Conservation (phyloP, 108 stramenopile genomes). For the Fragilaria radians region DNA sequence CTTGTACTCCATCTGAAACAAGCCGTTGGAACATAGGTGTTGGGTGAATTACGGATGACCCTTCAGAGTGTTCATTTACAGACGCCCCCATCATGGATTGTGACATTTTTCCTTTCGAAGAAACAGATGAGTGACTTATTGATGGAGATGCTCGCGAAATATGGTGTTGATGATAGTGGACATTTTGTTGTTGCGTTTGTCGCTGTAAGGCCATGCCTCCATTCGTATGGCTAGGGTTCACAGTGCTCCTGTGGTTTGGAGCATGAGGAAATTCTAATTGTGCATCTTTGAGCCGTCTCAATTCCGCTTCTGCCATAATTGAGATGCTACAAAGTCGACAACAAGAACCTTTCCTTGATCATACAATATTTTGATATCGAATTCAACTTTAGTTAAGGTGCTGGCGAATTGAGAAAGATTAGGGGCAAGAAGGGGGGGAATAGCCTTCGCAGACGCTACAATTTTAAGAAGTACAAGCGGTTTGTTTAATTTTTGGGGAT, state of each 20-base stretch:
- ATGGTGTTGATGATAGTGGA: background rate
- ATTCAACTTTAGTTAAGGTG: no score
- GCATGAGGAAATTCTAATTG: background rate
- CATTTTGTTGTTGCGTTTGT: background rate
- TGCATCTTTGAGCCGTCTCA: background rate
- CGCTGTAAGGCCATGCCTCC: background rate
- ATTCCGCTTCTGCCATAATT: background rate
- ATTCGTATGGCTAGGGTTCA: background rate
- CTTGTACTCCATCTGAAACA: conserved; percentile 54
- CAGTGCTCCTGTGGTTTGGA: background rate
- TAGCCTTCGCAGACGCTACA: no score
- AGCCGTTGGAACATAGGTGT: conserved; percentile 57
- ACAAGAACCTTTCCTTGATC: no score
- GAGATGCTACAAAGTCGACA: no score
- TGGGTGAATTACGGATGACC: conserved; percentile 18
- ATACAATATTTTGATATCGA: no score
- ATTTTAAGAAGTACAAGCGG: no score
- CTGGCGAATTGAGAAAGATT: no score
- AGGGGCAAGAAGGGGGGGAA: no score
- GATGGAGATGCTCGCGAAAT: background rate
- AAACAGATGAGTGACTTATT: background rate
- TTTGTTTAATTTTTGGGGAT: no score
- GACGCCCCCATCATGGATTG: background rate
- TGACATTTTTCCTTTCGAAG: background rate
- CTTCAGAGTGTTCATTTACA: background rate